These are phyloP conservation scores for Cladophialophora yegresii DNA, from an alignment of 2,329 filamentous ascomycete species.

Conservation along the genomic window DNA sequence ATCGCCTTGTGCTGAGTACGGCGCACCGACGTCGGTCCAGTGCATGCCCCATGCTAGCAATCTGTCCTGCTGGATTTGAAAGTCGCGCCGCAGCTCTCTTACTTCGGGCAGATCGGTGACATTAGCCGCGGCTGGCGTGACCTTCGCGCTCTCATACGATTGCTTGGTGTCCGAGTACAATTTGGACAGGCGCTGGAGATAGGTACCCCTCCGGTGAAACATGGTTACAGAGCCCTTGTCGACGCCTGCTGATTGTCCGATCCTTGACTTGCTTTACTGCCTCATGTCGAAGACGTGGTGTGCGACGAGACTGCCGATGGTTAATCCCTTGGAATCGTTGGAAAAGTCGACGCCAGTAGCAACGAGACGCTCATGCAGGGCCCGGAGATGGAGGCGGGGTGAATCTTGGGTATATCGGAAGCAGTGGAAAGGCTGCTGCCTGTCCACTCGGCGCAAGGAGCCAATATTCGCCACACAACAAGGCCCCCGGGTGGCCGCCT, in stretches of 20 bases:
- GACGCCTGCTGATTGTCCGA: neutral
- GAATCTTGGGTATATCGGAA: slow-evolving; percentile 28
- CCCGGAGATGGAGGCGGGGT: slow-evolving; percentile 7
- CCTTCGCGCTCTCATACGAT: slow-evolving; percentile 59
- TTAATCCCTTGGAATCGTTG: neutral
- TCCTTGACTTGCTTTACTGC: neutral
- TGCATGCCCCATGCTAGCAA: slow-evolving; percentile 66
- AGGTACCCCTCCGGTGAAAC: slow-evolving; percentile 31
- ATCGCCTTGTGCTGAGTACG: slow-evolving; percentile 30
- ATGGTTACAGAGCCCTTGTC: slow-evolving; percentile 16
- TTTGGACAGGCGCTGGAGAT: slow-evolving; percentile 51
- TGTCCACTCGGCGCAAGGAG: slow-evolving; percentile 21
- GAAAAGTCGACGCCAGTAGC: slow-evolving; percentile 1
- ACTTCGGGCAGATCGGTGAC: slow-evolving; percentile 54
- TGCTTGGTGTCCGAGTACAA: slow-evolving; percentile 66
- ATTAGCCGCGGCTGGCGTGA: slow-evolving; percentile 48
- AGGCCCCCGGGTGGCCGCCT: slow-evolving; percentile 1
- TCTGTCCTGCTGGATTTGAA: slow-evolving; percentile 64
- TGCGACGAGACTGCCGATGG: neutral
- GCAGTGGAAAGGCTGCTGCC: slow-evolving; percentile 30
- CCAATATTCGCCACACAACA: slow-evolving; percentile 23
- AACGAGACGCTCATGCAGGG: slow-evolving; percentile 3
- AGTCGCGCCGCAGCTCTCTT: slow-evolving; percentile 59
- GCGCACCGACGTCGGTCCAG: slow-evolving; percentile 59
- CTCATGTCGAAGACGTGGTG: slow-evolving; percentile 9